Conservation (phyloP, 345 rosid species). For the Viola odorata region DNA sequence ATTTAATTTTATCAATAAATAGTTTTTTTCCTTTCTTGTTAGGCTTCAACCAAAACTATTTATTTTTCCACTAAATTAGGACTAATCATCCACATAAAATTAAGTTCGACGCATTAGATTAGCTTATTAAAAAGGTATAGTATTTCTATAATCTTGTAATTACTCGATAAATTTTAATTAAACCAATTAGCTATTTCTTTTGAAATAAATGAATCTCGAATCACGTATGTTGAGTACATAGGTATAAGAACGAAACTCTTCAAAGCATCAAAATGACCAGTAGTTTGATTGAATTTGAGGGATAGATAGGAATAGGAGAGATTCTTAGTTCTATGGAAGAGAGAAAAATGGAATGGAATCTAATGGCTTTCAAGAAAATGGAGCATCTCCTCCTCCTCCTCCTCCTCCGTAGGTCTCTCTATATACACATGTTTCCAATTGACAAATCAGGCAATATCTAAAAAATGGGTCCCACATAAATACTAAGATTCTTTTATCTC, state of each 20-base stretch:
- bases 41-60: neutral
- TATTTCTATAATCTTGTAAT: too few relatives aligned
- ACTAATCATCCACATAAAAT: too few relatives aligned
- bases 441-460: slow-evolving; percentile 13
- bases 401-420: neutral
- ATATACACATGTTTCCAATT: slow-evolving; percentile 1
- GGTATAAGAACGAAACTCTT: too few relatives aligned
- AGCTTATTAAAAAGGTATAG: too few relatives aligned
- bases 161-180: too few relatives aligned
- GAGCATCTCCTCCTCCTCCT: neutral
- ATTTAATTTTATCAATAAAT: neutral
- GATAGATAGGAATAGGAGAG: slow-evolving; percentile 4
- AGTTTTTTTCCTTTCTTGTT: neutral
- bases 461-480: slow-evolving; percentile 26
- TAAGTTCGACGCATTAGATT: too few relatives aligned
- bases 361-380: slow-evolving; percentile 29
- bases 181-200: too few relatives aligned
- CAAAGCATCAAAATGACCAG: too few relatives aligned
- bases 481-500: slow-evolving; percentile 34
- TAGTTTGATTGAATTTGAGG: neutral
- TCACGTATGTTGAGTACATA: too few relatives aligned
- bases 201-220: neutral
- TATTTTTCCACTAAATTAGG: neutral
- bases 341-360: slow-evolving; percentile 40
- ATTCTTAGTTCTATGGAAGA: slow-evolving; percentile 29